Conservation (phyloP, 2,329 filamentous ascomycete genomes). For the Fusarium domesticum region DNA sequence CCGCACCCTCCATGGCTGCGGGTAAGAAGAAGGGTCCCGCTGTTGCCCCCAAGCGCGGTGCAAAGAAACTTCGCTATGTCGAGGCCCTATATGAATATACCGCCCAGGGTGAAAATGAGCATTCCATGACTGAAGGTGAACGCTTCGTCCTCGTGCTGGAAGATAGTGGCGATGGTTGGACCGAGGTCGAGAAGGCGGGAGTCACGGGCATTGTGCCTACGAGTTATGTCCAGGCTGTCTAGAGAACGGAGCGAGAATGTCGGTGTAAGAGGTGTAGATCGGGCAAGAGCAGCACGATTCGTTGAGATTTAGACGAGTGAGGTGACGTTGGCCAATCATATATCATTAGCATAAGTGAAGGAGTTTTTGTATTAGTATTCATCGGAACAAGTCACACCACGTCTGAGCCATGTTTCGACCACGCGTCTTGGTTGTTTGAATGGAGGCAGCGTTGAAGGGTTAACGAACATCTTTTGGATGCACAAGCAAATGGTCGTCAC, state of each 20-base stretch:
- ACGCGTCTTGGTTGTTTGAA: not conserved
- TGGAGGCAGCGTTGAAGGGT: not conserved
- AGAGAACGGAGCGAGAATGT: slow-evolving; percentile 26
- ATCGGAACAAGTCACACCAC: not conserved
- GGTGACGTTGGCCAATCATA: not conserved
- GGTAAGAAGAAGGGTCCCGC: slow-evolving; percentile 85
- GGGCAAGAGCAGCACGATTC: not conserved
- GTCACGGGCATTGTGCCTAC: slow-evolving; percentile 86
- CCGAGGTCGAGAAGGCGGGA: slow-evolving; percentile 90
- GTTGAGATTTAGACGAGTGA: not conserved
- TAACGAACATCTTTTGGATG: slow-evolving; percentile 5
- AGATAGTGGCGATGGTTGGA: slow-evolving; percentile 92
- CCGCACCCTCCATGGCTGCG: slow-evolving; percentile 32
- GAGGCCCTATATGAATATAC: slow-evolving; percentile 91
- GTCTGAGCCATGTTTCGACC: not conserved
- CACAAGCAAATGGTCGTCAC: slow-evolving; percentile 7
- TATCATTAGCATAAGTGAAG: not conserved
- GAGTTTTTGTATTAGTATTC: not conserved
- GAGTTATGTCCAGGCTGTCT: slow-evolving; percentile 82
- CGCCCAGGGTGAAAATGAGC: slow-evolving; percentile 80
- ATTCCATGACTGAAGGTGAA: slow-evolving; percentile 88
- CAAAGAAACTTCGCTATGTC: slow-evolving; percentile 91
- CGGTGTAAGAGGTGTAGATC: slow-evolving; percentile 9
- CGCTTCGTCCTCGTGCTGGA: slow-evolving; percentile 84
- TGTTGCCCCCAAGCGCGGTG: slow-evolving; percentile 84